phyloP scores from a whole-genome alignment of 306 rosid genomes.

The Fragaria nilgerrensis region DNA sequence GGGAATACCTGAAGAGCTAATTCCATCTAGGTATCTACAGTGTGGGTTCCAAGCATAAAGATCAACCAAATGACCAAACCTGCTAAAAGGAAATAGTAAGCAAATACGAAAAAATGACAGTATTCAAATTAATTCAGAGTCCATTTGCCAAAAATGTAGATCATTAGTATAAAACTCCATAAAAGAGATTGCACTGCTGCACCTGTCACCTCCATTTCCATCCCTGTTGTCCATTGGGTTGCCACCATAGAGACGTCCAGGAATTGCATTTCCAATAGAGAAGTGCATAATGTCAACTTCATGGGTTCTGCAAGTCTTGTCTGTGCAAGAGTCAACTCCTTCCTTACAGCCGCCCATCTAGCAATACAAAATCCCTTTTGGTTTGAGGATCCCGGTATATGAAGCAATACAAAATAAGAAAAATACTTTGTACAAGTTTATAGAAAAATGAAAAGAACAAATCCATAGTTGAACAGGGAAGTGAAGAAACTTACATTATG shows the following conservation, averaged over 20 bases:
- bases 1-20: slow-evolving; percentile 62
- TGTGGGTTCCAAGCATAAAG: slow-evolving; percentile 96
- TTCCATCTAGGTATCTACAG: slow-evolving; percentile 84
- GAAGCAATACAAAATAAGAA: not conserved
- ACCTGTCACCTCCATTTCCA: slow-evolving; percentile 92
- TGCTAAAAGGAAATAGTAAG: slow-evolving; percentile 28
- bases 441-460: slow-evolving; percentile 8
- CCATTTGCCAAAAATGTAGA: slow-evolving; percentile 19
- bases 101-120: not conserved
- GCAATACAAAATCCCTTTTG: slow-evolving; percentile 23
- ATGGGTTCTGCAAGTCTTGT: slow-evolving; percentile 82
- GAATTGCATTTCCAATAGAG: slow-evolving; percentile 88
- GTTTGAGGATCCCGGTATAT: slow-evolving; percentile 10
- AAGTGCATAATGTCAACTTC: slow-evolving; percentile 98
- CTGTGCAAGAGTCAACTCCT: slow-evolving; percentile 63
- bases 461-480: not conserved
- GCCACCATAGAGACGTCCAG: slow-evolving; percentile 90
- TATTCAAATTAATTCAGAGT: not conserved
- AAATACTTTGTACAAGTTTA: not conserved
- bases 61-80: slow-evolving; percentile 92
- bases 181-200: slow-evolving; percentile 17
- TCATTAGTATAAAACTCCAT: not conserved
- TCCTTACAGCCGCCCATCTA: slow-evolving; percentile 96
- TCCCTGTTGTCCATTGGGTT: slow-evolving; percentile 61
- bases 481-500: slow-evolving; percentile 54